phyloP scores from a whole-genome alignment of 305 asterid species.

The Fraxinus greggii region DNA sequence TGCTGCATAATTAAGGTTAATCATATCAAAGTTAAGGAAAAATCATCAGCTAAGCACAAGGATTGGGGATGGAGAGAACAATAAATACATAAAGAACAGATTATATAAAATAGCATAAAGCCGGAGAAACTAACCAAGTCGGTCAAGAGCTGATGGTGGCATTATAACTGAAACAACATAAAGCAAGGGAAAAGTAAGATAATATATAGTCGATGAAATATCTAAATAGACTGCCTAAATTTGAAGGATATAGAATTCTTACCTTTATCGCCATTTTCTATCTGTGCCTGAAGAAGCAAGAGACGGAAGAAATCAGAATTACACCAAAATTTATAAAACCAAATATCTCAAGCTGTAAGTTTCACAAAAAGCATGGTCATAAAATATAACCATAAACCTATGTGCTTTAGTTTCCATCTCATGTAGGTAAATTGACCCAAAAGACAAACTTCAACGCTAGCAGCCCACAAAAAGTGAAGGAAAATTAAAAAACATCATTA shows the following conservation, averaged over 20 bases:
- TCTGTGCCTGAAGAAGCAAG: conserved; percentile 68
- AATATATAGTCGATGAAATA: not conserved
- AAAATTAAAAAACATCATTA: not conserved
- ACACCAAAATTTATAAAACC: not conserved
- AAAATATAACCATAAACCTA: not conserved
- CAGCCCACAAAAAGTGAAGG: not conserved
- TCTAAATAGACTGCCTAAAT: conserved; percentile 7
- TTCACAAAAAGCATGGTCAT: not conserved
- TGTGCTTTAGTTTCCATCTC: not conserved
- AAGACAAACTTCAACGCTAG: not conserved
- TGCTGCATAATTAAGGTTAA: conserved; percentile 48
- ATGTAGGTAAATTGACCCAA: not conserved
- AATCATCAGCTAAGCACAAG: not conserved
- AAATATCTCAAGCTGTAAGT: not conserved
- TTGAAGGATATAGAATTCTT: conserved; percentile 17
- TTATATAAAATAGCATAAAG: conserved; percentile 2
- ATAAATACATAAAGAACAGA: conserved; percentile 13
- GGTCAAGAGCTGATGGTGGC: conserved; percentile 92
- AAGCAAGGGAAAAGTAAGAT: conserved; percentile 23
- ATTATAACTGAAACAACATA: conserved; percentile 41
- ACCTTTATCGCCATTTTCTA: conserved; percentile 97
- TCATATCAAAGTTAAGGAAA: conserved; percentile 5
- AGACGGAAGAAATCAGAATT: conserved; percentile 34
- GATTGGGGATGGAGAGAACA: not conserved
- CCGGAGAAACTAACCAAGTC: conserved; percentile 64